Base-by-base conservation (phyloP, 345 rosid species). In the Sisymbrium irio region DNA sequence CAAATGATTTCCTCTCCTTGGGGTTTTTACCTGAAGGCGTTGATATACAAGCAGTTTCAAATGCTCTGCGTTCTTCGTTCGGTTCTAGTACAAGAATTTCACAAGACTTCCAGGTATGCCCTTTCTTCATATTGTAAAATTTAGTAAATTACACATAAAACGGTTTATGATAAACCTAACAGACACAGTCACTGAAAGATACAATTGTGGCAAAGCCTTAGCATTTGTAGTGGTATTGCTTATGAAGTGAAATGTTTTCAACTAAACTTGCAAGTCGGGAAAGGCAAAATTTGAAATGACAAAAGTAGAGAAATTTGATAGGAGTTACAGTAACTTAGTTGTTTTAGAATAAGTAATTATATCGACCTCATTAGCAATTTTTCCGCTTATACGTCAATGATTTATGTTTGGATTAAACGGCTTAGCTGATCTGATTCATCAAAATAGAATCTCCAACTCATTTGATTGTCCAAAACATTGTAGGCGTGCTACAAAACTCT, bases 21-120 rank as follows among this genome's bases (percentile, higher is more conserved):
- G 99, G 99, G 76, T 92, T 95, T 90, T 77, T 95, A 77, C 97
- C 99, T 78, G 97, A 95, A 86, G 92, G 93, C 80, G 86, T 79
- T 62, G 92, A 95, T 80, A 69, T 82, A 41, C 85, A 86, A 78
- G 68, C 92, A 75, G 92, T 95, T 78, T 84, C 97, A 9, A 82
- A 86, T 83, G 91, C 97, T 28, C 62, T 95, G 82, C 89, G 75
- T 76, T 37, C 90, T 77, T 87, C 99, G 46, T 87, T 90, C 76
- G 87, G 86, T 77, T 88, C 86, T 75, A 89, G 81, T 73, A 80
- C 81, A 33, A 81, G 85, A 74, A 86, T 83, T 65, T 90, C 97
- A 65, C 88, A 80, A 85, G 99, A 95, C 84, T 95, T 95, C 81
- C 93, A 95, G 97, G 99, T 92, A 59, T 71, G 61, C 54, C n/a